Percentiles rank a stretch among this genome's conserved stretches.
Evolutionary conservation across 306 rosid genomes (phyloP).

Genomic region (Hippophae rhamnoides): DNA sequence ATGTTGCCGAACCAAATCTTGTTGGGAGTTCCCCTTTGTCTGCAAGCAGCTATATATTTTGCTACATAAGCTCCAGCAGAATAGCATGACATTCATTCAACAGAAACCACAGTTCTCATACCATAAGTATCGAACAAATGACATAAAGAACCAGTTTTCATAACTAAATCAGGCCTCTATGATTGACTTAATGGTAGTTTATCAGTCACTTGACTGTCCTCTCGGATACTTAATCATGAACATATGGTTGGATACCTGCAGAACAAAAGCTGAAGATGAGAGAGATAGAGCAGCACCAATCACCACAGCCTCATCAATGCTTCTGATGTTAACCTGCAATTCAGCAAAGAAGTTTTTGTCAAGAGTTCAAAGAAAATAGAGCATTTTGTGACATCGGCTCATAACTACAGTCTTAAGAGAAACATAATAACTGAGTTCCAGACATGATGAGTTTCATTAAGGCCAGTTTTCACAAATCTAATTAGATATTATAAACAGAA

Average conservation of each 20-base stretch:
- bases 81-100: background rate
- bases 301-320: slow-evolving; percentile 91
- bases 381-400: too few relatives aligned
- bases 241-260: slow-evolving; percentile 52
- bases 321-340: slow-evolving; percentile 91
- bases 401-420: too few relatives aligned
- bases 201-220: too few relatives aligned
- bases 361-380: too few relatives aligned
- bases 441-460: too few relatives aligned
- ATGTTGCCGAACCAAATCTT: slow-evolving; percentile 93
- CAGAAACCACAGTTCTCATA: background rate
- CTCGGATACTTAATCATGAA: background rate
- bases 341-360: too few relatives aligned
- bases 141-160: background rate
- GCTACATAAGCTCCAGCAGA: slow-evolving; percentile 20
- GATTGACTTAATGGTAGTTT: too few relatives aligned
- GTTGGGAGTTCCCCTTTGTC: slow-evolving; percentile 99
- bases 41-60: slow-evolving; percentile 80
- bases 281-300: slow-evolving; percentile 98
- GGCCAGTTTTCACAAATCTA: too few relatives aligned
- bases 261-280: slow-evolving; percentile 96
- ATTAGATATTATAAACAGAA: too few relatives aligned
- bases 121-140: background rate
- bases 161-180: too few relatives aligned
- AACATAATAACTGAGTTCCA: too few relatives aligned